Evolutionary conservation across 768 basidiomycete species (phyloP).

Genomic region (Lentinus tigrinus): DNA sequence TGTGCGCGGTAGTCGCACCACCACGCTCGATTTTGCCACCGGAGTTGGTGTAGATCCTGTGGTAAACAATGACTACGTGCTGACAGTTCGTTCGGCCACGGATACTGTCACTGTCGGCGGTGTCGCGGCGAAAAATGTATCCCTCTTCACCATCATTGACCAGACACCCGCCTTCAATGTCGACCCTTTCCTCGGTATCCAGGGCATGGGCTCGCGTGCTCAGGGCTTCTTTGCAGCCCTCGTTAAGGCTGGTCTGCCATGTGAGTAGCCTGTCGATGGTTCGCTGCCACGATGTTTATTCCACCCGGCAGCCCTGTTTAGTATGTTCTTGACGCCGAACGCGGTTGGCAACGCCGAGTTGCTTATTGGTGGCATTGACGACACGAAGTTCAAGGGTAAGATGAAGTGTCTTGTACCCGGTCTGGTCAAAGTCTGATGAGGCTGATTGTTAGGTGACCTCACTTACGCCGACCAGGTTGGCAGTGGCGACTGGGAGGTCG

Average conservation of each 20-base stretch:
- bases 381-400: slow-evolving; percentile 48
- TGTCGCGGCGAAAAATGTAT: slow-evolving; percentile 36
- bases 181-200: slow-evolving; percentile 58
- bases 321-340: slow-evolving; percentile 47
- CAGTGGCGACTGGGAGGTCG: slow-evolving; percentile 43
- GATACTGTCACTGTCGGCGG: slow-evolving; percentile 54
- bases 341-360: slow-evolving; percentile 41
- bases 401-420: no score
- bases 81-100: slow-evolving; percentile 43
- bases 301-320: slow-evolving; percentile 42
- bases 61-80: slow-evolving; percentile 43
- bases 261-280: slow-evolving; percentile 30
- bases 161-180: slow-evolving; percentile 52
- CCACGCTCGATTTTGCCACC: slow-evolving; percentile 51
- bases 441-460: slow-evolving; percentile 34
- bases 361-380: slow-evolving; percentile 53
- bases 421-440: not conserved
- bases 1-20: slow-evolving; percentile 40
- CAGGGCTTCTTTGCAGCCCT: slow-evolving; percentile 52
- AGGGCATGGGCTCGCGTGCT: slow-evolving; percentile 51
- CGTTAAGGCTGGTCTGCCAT: slow-evolving; percentile 46
- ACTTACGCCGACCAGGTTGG: slow-evolving; percentile 42
- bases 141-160: slow-evolving; percentile 50
- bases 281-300: not conserved
- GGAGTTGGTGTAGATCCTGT: slow-evolving; percentile 56